A percentile compares a stretch with the other conserved stretches of the same genome.
Conservation (phyloP, 2,329 filamentous ascomycete species). For the Alternaria hordeiaustralica region DNA sequence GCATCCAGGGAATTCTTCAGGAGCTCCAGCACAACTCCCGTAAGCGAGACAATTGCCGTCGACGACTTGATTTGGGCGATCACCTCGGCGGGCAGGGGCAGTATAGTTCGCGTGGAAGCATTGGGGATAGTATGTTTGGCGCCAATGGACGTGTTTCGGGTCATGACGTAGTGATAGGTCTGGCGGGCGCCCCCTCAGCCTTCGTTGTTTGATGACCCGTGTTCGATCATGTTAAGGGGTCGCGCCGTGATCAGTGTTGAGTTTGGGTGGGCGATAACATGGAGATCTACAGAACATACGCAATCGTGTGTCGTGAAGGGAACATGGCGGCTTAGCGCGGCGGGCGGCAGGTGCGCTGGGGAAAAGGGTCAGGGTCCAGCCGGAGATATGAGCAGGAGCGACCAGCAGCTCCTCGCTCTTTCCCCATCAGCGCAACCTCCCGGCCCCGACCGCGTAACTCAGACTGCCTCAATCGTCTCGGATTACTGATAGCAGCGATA, state of each 20-base stretch:
- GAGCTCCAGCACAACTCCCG: constrained; percentile 73
- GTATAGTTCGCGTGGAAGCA: constrained; percentile 57
- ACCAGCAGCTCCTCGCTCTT: not conserved
- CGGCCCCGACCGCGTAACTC: not conserved
- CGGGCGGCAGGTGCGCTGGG: constrained; percentile 13
- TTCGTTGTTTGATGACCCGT: constrained; percentile 4
- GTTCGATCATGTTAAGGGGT: constrained; percentile 13
- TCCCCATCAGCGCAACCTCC: constrained; percentile 1
- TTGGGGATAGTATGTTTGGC: not conserved
- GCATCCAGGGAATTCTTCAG: constrained; percentile 88
- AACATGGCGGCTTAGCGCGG: constrained; percentile 2
- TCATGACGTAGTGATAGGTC: constrained; percentile 20
- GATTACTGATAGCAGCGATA: not conserved
- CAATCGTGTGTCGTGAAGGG: constrained; percentile 9
- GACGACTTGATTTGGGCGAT: constrained; percentile 85
- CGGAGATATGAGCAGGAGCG: constrained; percentile 8
- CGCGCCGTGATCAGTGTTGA: constrained; percentile 1
- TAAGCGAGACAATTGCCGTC: constrained; percentile 76
- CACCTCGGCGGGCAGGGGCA: constrained; percentile 72
- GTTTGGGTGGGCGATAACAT: constrained; percentile 5
- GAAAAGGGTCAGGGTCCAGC: constrained; percentile 29
- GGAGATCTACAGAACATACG: constrained; percentile 11
- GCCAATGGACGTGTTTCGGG: not conserved
- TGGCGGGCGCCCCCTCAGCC: constrained; percentile 6
- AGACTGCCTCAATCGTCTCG: not conserved